Evolutionary conservation across 352 stramenopile genomes (phyloP), one percentile per base, ranked within the genome.

Genomic region (Globisporangium camurandrum): DNA sequence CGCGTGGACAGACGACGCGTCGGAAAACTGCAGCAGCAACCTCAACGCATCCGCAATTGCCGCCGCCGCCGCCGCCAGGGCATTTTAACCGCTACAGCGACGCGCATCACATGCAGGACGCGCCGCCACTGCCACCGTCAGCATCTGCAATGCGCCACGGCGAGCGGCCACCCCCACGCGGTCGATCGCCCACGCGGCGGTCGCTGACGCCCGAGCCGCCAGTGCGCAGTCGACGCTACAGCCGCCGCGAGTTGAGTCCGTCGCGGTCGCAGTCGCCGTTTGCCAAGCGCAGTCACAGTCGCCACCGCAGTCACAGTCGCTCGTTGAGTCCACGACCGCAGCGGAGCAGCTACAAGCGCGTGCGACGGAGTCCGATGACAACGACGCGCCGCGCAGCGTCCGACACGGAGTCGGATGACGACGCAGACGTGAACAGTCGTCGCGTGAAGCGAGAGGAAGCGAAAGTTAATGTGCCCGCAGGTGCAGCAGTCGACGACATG

Each of bases 401-500:
- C n/a, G n/a, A n/a, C n/a, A n/a, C n/a, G n/a, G 31, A 14, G 4
- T 9, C 17, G 16, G 4, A 14, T 19, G n/a, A 24, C 7, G 19
- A 12, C n/a, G 36, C 17, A n/a, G 36, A 26, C n/a, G 17, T 24
- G 36, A 41, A 41, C 20, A 36, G 2, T 24, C n/a, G 48, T 23
- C 45, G 37, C 20, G 53, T 19, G 31, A 3, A 19, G 27, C 37
- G 30, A 62, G 33, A 64, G 61, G 41, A 64, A 52, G 46, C 57
- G 46, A 11, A 51, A 52, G 4, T 36, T 60, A 8, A 36, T 51
- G 11, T 44, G 50, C 6, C 62, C 44, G 62, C 53, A 47, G 53
- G 72, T 44, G 57, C 72, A 28, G 53, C 68, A 48, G 75, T 80
- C 46, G 74, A 75, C 42, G 74, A 82, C 47, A 80, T 87, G 57